phyloP scores from a whole-genome alignment of 306 rosid genomes.

The Cicer yamashitae region DNA sequence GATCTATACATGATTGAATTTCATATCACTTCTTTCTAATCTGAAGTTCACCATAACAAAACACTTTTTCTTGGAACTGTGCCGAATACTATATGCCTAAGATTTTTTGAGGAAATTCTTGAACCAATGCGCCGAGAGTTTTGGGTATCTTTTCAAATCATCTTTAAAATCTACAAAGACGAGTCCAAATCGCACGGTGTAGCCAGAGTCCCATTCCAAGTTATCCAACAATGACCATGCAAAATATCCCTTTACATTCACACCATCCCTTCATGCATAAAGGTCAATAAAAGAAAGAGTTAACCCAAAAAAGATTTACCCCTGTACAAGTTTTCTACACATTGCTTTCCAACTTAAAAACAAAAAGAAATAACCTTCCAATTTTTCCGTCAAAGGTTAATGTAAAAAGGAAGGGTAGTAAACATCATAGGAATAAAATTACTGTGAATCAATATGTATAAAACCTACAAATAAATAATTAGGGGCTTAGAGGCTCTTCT shows the following conservation, averaged over 20 bases:
- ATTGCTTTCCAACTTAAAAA: background rate
- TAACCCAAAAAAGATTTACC: background rate
- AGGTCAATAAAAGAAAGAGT: background rate
- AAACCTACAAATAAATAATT: slow-evolving; percentile 16
- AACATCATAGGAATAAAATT: background rate
- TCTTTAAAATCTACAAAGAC: slow-evolving; percentile 54
- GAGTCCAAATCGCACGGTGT: slow-evolving; percentile 55
- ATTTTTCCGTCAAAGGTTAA: background rate
- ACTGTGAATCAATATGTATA: background rate
- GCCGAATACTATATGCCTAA: background rate
- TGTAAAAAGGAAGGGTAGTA: background rate
- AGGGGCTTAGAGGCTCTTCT: background rate
- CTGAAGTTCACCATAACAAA: background rate
- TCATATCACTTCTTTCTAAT: slow-evolving; percentile 14
- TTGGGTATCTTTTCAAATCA: slow-evolving; percentile 55
- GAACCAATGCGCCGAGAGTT: slow-evolving; percentile 62
- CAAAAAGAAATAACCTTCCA: background rate
- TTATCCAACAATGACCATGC: slow-evolving; percentile 65
- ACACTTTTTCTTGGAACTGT: background rate
- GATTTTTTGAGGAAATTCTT: slow-evolving; percentile 54
- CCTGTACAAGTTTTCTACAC: background rate
- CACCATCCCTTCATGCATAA: slow-evolving; percentile 43
- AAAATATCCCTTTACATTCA: slow-evolving; percentile 63
- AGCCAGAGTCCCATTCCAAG: slow-evolving; percentile 61
- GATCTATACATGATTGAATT: background rate